Evolutionary conservation across 306 rosid species (phyloP), one percentile per base, ranked within the genome.

Genomic region (Ammopiptanthus mongolicus): DNA sequence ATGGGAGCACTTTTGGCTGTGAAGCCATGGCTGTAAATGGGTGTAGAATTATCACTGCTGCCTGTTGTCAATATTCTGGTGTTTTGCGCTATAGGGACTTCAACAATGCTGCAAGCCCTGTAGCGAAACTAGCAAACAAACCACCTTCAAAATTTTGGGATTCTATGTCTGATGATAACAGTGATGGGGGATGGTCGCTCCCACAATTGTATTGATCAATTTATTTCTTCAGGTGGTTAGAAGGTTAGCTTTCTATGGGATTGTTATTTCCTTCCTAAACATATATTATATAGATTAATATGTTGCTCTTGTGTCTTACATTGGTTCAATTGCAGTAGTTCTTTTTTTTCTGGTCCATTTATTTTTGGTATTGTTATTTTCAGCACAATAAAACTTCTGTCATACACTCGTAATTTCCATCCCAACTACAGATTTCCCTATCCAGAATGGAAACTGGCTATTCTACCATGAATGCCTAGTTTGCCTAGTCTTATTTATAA

Each of bases 11-110:
- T 57, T 55, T 76, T 23, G 80, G 86, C 41, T 85, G 87, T 59
- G 69, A 76, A 62, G 93, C 91, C 39, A 33, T 93, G 77, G 96
- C 93, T 8, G 91, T 89, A 53, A 78, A 88, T 78, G 97, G 87
- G 11, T 75, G 62, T 68, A 85, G 84, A 51, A 81, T 89, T 59
- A 68, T 47, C 48, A 88, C 92, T 12, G 89, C 91, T 22, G 66
- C 61, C 74, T 8, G 3, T 75, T 44, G 11, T 68, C 73, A 57
- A 18, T 68, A 12, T 14, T 0, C 1, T 28, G 81, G 88, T 39
- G 12, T 74, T 52, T 6, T 89, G 60, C 67, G 77, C 34, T 82
- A 62, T 28, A 71, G 76, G 85, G 90, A 93, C 84, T 91, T 83
- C 81, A 76, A 46, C 29, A 51, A 73, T 56, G 92, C 90, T 76